These are phyloP conservation scores for Camellia lanceoleosa DNA, from an alignment of 148 eudicot genomes.

Conservation along the genomic window DNA sequence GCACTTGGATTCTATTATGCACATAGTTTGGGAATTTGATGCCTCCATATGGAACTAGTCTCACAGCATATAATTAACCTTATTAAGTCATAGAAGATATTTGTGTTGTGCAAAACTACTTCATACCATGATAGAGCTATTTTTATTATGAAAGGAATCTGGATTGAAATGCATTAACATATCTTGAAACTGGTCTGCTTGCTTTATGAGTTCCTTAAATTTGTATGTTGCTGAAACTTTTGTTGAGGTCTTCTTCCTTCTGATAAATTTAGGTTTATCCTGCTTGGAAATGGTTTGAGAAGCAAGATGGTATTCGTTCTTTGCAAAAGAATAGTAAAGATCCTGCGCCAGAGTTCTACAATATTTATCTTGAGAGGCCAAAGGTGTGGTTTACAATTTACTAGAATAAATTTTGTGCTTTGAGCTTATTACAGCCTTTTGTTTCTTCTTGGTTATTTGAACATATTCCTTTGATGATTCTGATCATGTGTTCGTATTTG, in stretches of 20 bases:
- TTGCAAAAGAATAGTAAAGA: conserved; percentile 87
- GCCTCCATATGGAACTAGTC: background rate
- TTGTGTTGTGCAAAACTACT: background rate
- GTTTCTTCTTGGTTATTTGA: conserved; percentile 12
- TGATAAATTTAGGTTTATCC: conserved; percentile 74
- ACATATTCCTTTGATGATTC: conserved; percentile 7
- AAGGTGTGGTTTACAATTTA: conserved; percentile 48
- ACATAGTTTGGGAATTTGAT: conserved; percentile 1
- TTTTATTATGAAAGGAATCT: background rate
- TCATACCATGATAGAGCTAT: background rate
- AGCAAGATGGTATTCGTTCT: conserved; percentile 94
- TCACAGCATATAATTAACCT: background rate
- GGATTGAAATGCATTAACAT: background rate
- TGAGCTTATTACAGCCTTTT: background rate
- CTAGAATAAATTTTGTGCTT: conserved; percentile 3
- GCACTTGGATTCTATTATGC: conserved; percentile 1
- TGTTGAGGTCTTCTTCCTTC: background rate
- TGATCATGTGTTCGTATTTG: conserved; percentile 11
- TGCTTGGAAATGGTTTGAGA: conserved; percentile 99
- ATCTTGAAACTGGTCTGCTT: background rate
- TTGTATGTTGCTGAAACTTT: conserved; percentile 6
- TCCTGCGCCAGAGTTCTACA: conserved; percentile 93
- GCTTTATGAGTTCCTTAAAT: background rate
- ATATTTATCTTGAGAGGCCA: conserved; percentile 96
- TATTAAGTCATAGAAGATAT: background rate